Evolutionary conservation across 768 basidiomycete species (phyloP), one percentile per base, ranked within the genome.

Genomic region (Lentinula sp.): DNA sequence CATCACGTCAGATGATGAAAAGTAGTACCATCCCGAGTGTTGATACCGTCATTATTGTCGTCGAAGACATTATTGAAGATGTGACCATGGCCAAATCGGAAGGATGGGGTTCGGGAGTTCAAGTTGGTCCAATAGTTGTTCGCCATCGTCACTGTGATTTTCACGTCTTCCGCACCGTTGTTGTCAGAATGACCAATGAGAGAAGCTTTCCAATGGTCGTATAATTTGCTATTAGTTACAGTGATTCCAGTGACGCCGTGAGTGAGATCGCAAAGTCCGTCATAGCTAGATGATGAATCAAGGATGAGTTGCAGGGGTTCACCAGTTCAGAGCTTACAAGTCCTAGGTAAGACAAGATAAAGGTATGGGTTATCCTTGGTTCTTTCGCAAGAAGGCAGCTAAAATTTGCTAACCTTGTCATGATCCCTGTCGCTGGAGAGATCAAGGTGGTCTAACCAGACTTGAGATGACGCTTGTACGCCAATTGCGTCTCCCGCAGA

Each of bases 381-480:
- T 10, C 50, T 54, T 35, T 32, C n/a, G 23, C 21, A 64, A 42
- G 50, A 45, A 32, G 11, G 31, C 28, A 28, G 28, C 2, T 3
- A 28, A 28, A n/a, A 10, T 5, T 3, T 50, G 48, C 66, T 34
- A 42, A 71, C 74, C 71, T 78, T 80, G 68, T 77, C 77, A 61
- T 78, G 77, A 64, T 77, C 77, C 42, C 71, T 68, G 70, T 79
- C 78, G 31, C 74, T 75, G 46, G 76, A 78, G 59, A 80, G 71
- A 66, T 80, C 79, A 57, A 69, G 65, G 59, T 80, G 79, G 69
- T 80, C 78, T 57, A 80, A 61, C 77, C 77, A 80, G n/a, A 80
- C 76, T 60, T 75, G 70, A 57, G 66, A 68, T 10, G 78, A 65
- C 15, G 70, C 64, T 59, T 79, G 78, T 55, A 79, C 72, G 32